phyloP scores from a whole-genome alignment of 352 stramenopile species.

The Halophytophthora batemanensis region DNA sequence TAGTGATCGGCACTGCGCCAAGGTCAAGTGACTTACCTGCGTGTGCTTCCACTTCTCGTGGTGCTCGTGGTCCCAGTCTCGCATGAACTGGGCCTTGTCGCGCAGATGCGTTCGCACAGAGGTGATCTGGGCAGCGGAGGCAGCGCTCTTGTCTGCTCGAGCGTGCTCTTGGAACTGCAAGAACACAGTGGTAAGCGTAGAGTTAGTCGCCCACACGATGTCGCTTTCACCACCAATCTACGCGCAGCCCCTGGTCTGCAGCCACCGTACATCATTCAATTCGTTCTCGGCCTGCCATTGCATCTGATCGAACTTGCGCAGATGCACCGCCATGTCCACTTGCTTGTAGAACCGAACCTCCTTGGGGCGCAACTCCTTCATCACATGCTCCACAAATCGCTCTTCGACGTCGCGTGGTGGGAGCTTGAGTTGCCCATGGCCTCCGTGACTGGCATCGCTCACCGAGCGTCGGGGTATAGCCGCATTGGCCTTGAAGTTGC shows the following conservation, averaged over 20 bases:
- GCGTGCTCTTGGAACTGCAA: constrained; percentile 30
- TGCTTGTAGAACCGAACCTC: constrained; percentile 53
- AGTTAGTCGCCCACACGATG: not conserved
- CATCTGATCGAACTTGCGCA: constrained; percentile 57
- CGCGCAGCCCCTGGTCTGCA: not conserved
- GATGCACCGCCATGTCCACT: constrained; percentile 67
- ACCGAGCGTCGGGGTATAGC: constrained; percentile 1
- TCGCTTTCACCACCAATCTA: not conserved
- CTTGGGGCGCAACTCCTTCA: constrained; percentile 38
- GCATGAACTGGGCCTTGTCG: constrained; percentile 58
- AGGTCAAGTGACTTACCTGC: constrained; percentile 27
- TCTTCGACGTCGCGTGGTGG: constrained; percentile 46
- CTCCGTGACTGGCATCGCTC: not conserved
- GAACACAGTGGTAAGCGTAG: not conserved
- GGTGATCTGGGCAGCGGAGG: constrained; percentile 19
- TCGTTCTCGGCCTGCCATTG: constrained; percentile 60
- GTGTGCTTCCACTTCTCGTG: constrained; percentile 51
- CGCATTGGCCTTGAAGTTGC: constrained; percentile 13
- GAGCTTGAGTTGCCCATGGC: constrained; percentile 5
- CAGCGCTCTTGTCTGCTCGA: constrained; percentile 18
- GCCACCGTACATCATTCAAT: constrained; percentile 24
- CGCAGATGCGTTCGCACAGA: constrained; percentile 45
- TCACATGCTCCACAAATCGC: constrained; percentile 45
- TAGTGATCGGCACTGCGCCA: not conserved
- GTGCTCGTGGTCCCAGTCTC: constrained; percentile 58